phyloP scores from a whole-genome alignment of 768 basidiomycete genomes.

The Goffeauzyma gilvescens region DNA sequence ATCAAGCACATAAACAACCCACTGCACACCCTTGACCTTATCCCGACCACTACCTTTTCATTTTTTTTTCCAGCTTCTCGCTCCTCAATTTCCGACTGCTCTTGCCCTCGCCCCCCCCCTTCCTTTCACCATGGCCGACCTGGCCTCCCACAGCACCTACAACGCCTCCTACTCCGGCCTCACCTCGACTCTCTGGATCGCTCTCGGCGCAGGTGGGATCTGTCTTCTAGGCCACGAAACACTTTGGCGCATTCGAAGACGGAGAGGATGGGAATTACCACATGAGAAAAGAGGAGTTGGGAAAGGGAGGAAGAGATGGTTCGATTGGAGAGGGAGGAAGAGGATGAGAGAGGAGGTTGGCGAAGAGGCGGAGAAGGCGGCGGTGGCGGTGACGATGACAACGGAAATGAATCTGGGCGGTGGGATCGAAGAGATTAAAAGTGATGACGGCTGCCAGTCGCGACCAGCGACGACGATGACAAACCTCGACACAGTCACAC shows the following conservation, averaged over 20 bases:
- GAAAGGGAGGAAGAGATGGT: neutral
- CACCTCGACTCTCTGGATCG: conserved; percentile 25
- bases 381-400: conserved; percentile 5
- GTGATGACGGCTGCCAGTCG: too few species aligned
- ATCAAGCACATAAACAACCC: too few species aligned
- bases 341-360: neutral
- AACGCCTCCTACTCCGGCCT: conserved; percentile 29
- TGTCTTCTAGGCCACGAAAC: conserved; percentile 27
- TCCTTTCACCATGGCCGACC: conserved; percentile 22
- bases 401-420: neutral
- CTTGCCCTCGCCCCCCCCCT: too few species aligned
- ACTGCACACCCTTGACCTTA: too few species aligned
- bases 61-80: too few species aligned
- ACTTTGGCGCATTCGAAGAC: conserved; percentile 22
- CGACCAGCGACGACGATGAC: conserved; percentile 4
- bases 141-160: conserved; percentile 20
- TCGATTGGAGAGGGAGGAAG: conserved; percentile 1
- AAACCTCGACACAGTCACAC: conserved; percentile 4
- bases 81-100: too few species aligned
- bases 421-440: neutral
- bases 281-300: neutral
- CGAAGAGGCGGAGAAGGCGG: conserved; percentile 8
- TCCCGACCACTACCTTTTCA: too few species aligned
- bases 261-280: conserved; percentile 20
- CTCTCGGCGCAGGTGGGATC: conserved; percentile 24